Evolutionary conservation across 129 eudicot genomes (phyloP), one percentile per base, ranked within the genome.

Genomic region (sunflower (Helianthus annuus)): DNA sequence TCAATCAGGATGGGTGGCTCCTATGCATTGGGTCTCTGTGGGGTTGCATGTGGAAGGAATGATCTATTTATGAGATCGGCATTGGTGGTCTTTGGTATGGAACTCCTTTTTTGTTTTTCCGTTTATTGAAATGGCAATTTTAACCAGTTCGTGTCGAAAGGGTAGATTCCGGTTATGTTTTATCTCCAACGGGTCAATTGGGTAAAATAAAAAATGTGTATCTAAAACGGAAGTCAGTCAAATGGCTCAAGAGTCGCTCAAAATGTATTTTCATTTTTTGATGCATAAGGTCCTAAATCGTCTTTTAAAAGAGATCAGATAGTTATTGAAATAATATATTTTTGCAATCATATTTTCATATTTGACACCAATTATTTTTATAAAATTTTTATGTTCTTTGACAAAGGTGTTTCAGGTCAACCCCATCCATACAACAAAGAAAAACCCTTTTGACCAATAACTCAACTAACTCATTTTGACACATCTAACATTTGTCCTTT

Each of bases 1-100:
- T 90, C 99, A 58, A 73, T 95, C 57, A 85, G 97, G 49, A 95
- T 95, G 99, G 80, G 87, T 67, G 99, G 99, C 75, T 95, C 99
- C 29, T 90, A 97, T 81, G 99, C 97, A 55, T 76, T 95, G 80
- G 84, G 88, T 80, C 91, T 95, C 54, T 95, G 97, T 66, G 99
- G 99, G 64, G 67, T 95, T 62, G 99, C 99, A 48, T 84, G 94
- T 76, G 99, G 99, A 74, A 90, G 97, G 79, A 79, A 84, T 77
- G 97, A 95, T 80, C 64, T 95, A 86, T 91, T 84, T 95, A 90
- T 78, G 94, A 86, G 76, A 36, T 52, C 3, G 97, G 96, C 49
- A 90, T 83, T 49, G 99, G 99, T 39, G 99, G 99, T 27, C 91
- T 97, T 63, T 95, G 97, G 98, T 89, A 82, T 59, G 65, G 14